Evolutionary conservation across 2,329 filamentous ascomycete genomes (phyloP), one percentile per base, ranked within the genome.

Genomic region (Pseudogymnoascus sp.): DNA sequence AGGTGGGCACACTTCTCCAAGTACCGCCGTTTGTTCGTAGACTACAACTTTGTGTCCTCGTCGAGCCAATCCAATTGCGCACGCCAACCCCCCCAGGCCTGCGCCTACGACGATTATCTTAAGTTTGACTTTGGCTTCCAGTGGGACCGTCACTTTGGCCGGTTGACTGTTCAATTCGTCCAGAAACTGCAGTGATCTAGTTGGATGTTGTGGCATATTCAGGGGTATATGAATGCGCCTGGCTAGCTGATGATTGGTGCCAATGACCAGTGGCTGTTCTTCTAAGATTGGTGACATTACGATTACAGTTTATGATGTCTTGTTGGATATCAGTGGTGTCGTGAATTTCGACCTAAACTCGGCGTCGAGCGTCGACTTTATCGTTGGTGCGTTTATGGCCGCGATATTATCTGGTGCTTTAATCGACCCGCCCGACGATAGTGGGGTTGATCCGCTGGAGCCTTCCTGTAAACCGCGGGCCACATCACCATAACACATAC

Each of bases 1-100:
- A 35, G 49, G 26, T 1, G 38, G 6, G 52, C 63, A 59, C 64
- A 77, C 77, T 67, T 80, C 78, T 39, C 68, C 72, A 0, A 80
- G 69, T 4, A 69, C 63, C 0, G 68, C 58, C 0, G 77, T 75
- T 67, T 76, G 72, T 63, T 79, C 77, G 11, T 77, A 69, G 0
- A 78, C 71, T 0, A 67, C 72, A 14, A 79, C 74, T n/a, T 63
- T 49, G 63, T 78, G 75, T 3, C 77, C 77, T 19, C 67, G 67
- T 2, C 70, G 71, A 2, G 70, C 69, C 26, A 78, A 69, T 6
- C 72, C 73, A 23, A 79, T 69, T 35, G 74, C 77, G 3, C 76
- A 73, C 4, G 74, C 73, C 2, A 80, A 66, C 2, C 78, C 77
- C 19, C 74, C 75, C 29, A 80, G 74, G 16, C 77, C 77, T n/a